These are phyloP conservation scores for Astragalus membranaceus DNA, from an alignment of 306 rosid genomes.

Conservation along the genomic window DNA sequence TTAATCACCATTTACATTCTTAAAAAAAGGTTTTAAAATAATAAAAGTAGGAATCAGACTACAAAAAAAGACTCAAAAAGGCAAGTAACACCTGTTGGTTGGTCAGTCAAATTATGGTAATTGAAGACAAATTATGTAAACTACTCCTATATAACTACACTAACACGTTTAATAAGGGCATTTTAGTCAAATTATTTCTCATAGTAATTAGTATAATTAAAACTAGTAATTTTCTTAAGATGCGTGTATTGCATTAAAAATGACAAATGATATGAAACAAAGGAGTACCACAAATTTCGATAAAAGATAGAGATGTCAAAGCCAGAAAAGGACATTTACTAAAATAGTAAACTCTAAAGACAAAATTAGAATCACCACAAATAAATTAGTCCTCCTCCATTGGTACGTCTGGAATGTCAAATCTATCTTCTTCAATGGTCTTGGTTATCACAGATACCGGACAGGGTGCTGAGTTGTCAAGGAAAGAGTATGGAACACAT, in stretches of 20 bases:
- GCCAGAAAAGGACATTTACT: neutral
- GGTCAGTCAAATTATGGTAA: neutral
- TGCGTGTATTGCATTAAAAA: neutral
- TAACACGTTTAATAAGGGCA: neutral
- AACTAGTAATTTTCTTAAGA: neutral
- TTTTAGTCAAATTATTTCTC: neutral
- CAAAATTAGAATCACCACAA: slow-evolving; percentile 13
- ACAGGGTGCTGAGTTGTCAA: slow-evolving; percentile 28
- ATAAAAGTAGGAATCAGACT: neutral
- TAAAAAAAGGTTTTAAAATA: neutral
- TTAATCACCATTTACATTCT: neutral
- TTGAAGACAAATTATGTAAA: neutral
- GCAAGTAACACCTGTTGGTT: neutral
- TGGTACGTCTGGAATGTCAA: slow-evolving; percentile 83
- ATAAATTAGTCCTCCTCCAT: slow-evolving; percentile 63
- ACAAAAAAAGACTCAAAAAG: neutral
- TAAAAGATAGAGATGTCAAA: neutral
- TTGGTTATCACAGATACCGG: slow-evolving; percentile 57
- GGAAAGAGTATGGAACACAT: slow-evolving; percentile 12
- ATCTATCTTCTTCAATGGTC: slow-evolving; percentile 75
- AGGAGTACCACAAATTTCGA: neutral
- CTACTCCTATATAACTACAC: neutral
- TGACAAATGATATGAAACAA: no score
- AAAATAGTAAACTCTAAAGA: neutral
- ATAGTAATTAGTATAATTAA: neutral